These are phyloP conservation scores for Scedosporium dehoogii DNA, from an alignment of 2,329 filamentous ascomycete species.

Conservation along the genomic window DNA sequence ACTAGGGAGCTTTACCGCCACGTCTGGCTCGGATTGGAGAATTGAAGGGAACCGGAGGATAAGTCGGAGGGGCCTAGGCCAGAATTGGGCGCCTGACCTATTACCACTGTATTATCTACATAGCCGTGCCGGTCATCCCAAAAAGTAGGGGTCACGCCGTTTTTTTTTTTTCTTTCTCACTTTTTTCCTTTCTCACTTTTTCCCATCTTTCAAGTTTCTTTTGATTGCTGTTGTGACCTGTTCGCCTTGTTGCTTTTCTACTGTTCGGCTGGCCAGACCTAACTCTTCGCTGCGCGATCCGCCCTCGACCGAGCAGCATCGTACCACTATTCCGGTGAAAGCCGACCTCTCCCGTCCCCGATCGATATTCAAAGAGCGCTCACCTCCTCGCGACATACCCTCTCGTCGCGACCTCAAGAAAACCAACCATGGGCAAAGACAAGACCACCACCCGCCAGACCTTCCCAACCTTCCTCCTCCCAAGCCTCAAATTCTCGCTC, in stretches of 20 bases:
- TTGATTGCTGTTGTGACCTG: background rate
- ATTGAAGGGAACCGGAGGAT: background rate
- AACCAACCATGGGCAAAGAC: constrained; percentile 2
- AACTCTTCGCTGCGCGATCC: too few relatives aligned
- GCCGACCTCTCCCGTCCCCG: background rate
- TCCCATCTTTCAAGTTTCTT: background rate
- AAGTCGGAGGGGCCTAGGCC: background rate
- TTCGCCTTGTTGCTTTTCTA: background rate
- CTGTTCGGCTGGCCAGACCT: too few relatives aligned
- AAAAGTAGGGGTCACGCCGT: background rate
- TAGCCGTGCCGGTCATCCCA: background rate
- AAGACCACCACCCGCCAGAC: background rate
- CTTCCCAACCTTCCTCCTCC: constrained; percentile 43
- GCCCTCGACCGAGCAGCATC: too few relatives aligned
- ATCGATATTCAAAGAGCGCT: background rate
- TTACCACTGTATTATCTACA: background rate
- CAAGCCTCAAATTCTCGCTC: constrained; percentile 39
- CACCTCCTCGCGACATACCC: too few relatives aligned
- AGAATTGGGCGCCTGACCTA: background rate
- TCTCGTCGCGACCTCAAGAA: background rate
- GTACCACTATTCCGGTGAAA: too few relatives aligned
- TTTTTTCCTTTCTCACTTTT: background rate
- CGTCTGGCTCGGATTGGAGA: background rate
- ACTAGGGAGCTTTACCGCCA: background rate
- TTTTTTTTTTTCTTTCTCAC: background rate